A percentile compares a stretch with the other conserved stretches of the same genome.
phyloP scores from a whole-genome alignment of 108 stramenopile species.

The Nitzschia sp. region DNA sequence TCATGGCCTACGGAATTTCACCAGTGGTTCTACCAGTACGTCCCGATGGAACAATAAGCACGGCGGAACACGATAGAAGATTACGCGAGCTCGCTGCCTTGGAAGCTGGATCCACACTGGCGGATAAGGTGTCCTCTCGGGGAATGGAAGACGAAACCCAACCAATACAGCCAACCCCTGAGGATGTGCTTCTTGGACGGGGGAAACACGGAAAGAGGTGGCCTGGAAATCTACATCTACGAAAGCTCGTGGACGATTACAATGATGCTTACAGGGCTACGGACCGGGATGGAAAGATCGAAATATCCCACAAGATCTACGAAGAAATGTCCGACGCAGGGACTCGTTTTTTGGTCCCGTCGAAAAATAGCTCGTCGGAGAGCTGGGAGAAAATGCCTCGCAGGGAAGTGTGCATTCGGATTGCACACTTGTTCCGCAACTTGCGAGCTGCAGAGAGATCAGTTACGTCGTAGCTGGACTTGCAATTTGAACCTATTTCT shows the following conservation, averaged over 20 bases:
- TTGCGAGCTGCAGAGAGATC: conserved; percentile 4
- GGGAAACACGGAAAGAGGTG: conserved; percentile 29
- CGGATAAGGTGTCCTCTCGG: no score
- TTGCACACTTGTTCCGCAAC: conserved; percentile 32
- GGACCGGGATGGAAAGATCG: conserved; percentile 22
- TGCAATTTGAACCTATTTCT: background rate
- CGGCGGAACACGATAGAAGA: background rate
- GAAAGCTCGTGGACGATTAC: conserved; percentile 4
- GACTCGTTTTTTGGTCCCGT: conserved; percentile 16
- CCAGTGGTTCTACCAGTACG: conserved; percentile 11
- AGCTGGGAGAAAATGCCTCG: conserved; percentile 19
- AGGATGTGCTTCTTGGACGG: conserved; percentile 32
- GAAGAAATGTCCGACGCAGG: conserved; percentile 17
- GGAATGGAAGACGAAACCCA: background rate
- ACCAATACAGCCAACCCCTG: background rate
- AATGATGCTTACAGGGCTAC: conserved; percentile 12
- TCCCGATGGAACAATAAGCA: conserved; percentile 6
- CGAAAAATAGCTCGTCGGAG: background rate
- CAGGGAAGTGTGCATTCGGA: conserved; percentile 12
- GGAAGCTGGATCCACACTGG: background rate
- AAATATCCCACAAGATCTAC: conserved; percentile 10
- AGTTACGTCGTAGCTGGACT: background rate
- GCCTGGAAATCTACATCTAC: conserved; percentile 22
- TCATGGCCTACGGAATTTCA: conserved; percentile 32
- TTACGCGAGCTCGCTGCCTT: background rate